Evolutionary conservation across 2,329 filamentous ascomycete genomes (phyloP).

Genomic region (Xylaria sp.): DNA sequence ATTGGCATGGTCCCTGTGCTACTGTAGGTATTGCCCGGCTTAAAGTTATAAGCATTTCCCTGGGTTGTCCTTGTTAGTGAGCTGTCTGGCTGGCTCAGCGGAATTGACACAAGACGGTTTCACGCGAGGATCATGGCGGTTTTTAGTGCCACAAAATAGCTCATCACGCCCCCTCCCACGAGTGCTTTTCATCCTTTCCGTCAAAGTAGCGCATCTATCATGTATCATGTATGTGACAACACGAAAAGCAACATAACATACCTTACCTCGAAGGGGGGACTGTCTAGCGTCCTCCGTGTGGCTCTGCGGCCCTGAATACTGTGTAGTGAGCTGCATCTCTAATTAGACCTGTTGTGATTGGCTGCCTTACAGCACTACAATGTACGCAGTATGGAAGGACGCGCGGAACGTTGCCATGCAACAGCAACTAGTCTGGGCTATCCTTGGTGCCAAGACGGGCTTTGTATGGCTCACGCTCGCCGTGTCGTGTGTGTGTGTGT

Average conservation of each 20-base stretch:
- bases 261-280: neutral
- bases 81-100: neutral
- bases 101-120: neutral
- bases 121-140: neutral
- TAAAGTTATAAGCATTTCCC: too few relatives aligned
- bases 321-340: neutral
- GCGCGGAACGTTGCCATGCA: slow-evolving; percentile 4
- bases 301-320: neutral
- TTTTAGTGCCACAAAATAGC: slow-evolving; percentile 8
- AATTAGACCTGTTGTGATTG: slow-evolving; percentile 1
- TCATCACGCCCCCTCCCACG: neutral
- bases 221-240: too few relatives aligned
- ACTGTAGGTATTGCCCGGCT: too few relatives aligned
- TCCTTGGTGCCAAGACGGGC: neutral
- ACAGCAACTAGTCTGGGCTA: neutral
- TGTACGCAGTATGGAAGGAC: neutral
- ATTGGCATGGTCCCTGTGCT: too few relatives aligned
- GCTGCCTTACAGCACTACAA: slow-evolving; percentile 4
- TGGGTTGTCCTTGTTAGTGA: neutral
- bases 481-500: too few relatives aligned
- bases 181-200: slow-evolving; percentile 1
- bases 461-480: neutral
- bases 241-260: too few relatives aligned
- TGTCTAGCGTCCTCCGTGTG: neutral
- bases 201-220: neutral